Evolutionary conservation across 2,329 filamentous ascomycete species (phyloP).

Genomic region (Eutypella sp.): DNA sequence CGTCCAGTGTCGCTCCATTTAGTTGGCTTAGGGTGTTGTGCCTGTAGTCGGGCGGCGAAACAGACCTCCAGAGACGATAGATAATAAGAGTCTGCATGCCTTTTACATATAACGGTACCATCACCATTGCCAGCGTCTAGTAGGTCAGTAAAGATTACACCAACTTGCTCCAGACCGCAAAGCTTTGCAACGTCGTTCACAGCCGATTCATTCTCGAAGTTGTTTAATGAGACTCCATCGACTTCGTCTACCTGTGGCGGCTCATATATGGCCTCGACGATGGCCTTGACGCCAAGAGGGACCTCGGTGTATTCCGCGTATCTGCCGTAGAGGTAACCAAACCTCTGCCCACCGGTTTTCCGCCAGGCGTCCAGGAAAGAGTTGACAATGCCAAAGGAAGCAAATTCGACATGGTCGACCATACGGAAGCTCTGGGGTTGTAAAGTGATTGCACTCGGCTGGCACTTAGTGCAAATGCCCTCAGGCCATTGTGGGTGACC

Average conservation of each 20-base stretch:
- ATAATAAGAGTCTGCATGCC: slow-evolving; percentile 92
- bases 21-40: slow-evolving; percentile 79
- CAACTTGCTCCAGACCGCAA: slow-evolving; percentile 83
- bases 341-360: slow-evolving; percentile 72
- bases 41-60: slow-evolving; percentile 84
- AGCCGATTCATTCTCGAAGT: slow-evolving; percentile 81
- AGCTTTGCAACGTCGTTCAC: slow-evolving; percentile 74
- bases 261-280: slow-evolving; percentile 96
- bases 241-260: slow-evolving; percentile 84
- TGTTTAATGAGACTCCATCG: slow-evolving; percentile 78
- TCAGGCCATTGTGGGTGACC: slow-evolving; percentile 92
- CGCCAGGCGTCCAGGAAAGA: slow-evolving; percentile 91
- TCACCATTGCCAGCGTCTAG: slow-evolving; percentile 75
- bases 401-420: slow-evolving; percentile 98
- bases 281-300: slow-evolving; percentile 87
- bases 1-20: slow-evolving; percentile 96
- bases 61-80: slow-evolving; percentile 87
- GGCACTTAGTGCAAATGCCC: slow-evolving; percentile 96
- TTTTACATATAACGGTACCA: slow-evolving; percentile 87
- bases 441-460: slow-evolving; percentile 92
- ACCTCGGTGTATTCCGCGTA: slow-evolving; percentile 91
- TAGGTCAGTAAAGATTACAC: slow-evolving; percentile 92
- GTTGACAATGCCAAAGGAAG: slow-evolving; percentile 78
- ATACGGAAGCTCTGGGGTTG: slow-evolving; percentile 92
- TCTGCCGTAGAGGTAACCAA: slow-evolving; percentile 87